Evolutionary conservation across 805 yeast genomes (phyloP).

Genomic region (Suhomyces canberraensis): DNA sequence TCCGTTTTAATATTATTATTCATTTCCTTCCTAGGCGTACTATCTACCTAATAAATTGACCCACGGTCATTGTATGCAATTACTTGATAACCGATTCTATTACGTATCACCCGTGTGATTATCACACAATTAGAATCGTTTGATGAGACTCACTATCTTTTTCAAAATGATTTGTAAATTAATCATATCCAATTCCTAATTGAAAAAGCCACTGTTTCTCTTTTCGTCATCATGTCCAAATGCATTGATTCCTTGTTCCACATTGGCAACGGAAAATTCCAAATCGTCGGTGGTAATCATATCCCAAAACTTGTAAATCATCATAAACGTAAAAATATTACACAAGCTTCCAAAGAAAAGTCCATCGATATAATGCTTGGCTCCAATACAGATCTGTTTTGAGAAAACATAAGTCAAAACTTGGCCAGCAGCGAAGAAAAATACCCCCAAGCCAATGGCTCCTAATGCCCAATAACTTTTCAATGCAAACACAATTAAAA

Average conservation of each 20-base stretch:
- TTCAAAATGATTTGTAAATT: no score
- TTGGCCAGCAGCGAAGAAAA: conserved; percentile 82
- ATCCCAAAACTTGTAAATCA: conserved; percentile 96
- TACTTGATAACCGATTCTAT: no score
- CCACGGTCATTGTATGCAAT: no score
- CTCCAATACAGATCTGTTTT: conserved; percentile 58
- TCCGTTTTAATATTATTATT: no score
- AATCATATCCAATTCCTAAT: no score
- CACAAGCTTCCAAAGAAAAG: conserved; percentile 78
- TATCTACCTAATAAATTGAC: no score
- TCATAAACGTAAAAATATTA: conserved; percentile 81
- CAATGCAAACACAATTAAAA: conserved; percentile 64
- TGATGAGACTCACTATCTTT: no score
- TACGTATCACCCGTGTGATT: no score
- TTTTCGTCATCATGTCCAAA: conserved; percentile 33
- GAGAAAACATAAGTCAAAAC: conserved; percentile 70
- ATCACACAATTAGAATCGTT: no score
- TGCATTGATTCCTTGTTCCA: conserved; percentile 35
- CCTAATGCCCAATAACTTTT: conserved; percentile 88
- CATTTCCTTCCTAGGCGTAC: no score
- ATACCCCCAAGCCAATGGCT: conserved; percentile 64
- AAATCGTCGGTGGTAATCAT: conserved; percentile 92
- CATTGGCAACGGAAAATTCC: conserved; percentile 72
- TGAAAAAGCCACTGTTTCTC: conserved; percentile 15
- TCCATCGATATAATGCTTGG: conserved; percentile 89